These are phyloP conservation scores for Boeremia exigua DNA, from an alignment of 2,329 filamentous ascomycete genomes.

Conservation along the genomic window DNA sequence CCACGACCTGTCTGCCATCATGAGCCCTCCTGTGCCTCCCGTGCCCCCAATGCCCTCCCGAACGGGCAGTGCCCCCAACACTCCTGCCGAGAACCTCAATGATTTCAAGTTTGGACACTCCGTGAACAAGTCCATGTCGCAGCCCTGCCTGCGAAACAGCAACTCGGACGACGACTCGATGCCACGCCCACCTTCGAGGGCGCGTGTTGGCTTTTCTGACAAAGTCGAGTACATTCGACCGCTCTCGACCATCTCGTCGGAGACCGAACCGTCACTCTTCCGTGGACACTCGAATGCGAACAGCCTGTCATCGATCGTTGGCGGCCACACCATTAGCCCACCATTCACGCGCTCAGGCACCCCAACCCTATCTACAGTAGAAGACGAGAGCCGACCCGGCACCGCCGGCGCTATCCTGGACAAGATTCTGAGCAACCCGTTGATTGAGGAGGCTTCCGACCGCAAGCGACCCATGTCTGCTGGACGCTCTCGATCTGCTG, in stretches of 20 bases:
- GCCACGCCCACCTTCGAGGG: constrained; percentile 56
- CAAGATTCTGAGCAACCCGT: constrained; percentile 32
- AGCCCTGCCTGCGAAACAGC: constrained; percentile 44
- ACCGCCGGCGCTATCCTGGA: constrained; percentile 76
- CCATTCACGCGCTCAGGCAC: constrained; percentile 51
- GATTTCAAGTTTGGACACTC: constrained; percentile 43
- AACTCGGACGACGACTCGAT: constrained; percentile 35
- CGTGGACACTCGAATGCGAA: constrained; percentile 76
- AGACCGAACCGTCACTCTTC: constrained; percentile 76
- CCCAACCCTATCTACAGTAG: constrained; percentile 49
- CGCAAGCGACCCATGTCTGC: constrained; percentile 49
- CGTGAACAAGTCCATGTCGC: constrained; percentile 48
- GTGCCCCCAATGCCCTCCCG: constrained; percentile 60
- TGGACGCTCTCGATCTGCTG: constrained; percentile 24
- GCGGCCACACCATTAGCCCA: constrained; percentile 59
- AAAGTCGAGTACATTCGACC: constrained; percentile 84
- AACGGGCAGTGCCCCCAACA: constrained; percentile 70
- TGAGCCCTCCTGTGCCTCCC: constrained; percentile 66
- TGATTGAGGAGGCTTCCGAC: constrained; percentile 33
- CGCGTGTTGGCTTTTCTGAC: constrained; percentile 83
- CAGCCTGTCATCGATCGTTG: constrained; percentile 80
- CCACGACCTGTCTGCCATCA: constrained; percentile 76
- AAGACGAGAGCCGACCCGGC: constrained; percentile 62
- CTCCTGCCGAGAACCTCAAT: constrained; percentile 59
- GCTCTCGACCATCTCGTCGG: constrained; percentile 81